Conservation (phyloP, 2,329 filamentous ascomycete genomes). For the Diplocarpon mali region DNA sequence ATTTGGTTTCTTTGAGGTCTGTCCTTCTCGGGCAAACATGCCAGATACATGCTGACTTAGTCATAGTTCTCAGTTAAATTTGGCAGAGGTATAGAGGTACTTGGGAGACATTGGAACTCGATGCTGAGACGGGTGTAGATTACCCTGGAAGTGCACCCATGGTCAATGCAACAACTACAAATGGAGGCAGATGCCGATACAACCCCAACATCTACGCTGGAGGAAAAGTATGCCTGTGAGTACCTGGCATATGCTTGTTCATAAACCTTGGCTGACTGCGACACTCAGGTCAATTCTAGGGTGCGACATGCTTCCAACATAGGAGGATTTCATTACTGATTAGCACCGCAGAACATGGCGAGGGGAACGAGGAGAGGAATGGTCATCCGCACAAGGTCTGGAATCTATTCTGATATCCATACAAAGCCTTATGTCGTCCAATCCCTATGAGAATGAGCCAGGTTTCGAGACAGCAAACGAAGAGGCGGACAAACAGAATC, state of each 20-base stretch:
- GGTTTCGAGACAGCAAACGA: slow-evolving; percentile 73
- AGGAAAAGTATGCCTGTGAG: slow-evolving; percentile 86
- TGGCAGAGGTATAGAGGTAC: slow-evolving; percentile 48
- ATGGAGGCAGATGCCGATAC: slow-evolving; percentile 78
- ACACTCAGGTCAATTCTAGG: slow-evolving; percentile 68
- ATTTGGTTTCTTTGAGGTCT: slow-evolving; percentile 91
- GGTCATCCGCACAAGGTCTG: slow-evolving; percentile 90
- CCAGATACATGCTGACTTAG: slow-evolving; percentile 22
- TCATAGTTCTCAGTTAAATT: slow-evolving; percentile 66
- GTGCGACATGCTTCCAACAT: slow-evolving; percentile 34
- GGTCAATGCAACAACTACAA: slow-evolving; percentile 69
- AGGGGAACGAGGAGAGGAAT: slow-evolving; percentile 81
- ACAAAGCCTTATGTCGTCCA: slow-evolving; percentile 86
- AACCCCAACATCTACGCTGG: slow-evolving; percentile 93
- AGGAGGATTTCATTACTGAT: slow-evolving; percentile 1
- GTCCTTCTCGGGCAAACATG: slow-evolving; percentile 15
- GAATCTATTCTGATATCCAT: slow-evolving; percentile 93
- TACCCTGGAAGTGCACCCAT: slow-evolving; percentile 62
- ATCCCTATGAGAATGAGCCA: slow-evolving; percentile 93
- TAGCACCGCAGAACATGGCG: slow-evolving; percentile 70
- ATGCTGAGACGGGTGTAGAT: slow-evolving; percentile 38
- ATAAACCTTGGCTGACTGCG: slow-evolving; percentile 14
- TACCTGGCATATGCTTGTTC: slow-evolving; percentile 15
- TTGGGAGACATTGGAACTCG: neutral
- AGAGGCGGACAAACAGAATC: slow-evolving; percentile 58